Base-by-base conservation (phyloP, 1,139 yeast genomes). In the Citeromyces hawaiiensis region DNA sequence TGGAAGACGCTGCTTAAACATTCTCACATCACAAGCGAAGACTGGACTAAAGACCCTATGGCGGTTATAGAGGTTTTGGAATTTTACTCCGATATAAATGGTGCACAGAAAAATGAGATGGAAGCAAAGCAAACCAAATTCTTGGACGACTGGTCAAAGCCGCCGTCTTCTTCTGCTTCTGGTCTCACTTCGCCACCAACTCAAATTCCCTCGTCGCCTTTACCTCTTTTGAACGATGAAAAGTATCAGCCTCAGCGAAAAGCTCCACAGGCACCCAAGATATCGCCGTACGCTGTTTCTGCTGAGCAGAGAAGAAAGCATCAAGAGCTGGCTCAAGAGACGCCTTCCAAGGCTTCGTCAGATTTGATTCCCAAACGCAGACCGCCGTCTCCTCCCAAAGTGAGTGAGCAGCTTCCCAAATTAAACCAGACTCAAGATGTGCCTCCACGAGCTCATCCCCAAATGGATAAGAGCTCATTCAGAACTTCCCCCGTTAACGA, bases 11-110 rank as follows among this genome's bases (percentile, higher is more conserved):
- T 82, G 47, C 66, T 82, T 40, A 81, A 81, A 50, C 86, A 80
- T 52, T 80, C 88, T 9, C 76, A 82, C 52, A 81, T 82, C 48
- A 81, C 91, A 3, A 80, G 79, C 47, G 91, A 81, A 50, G 93
- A 82, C 59, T 78, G 86, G 81, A 77, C 81, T 43, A 80, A 78
- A 50, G 86, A 82, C 51, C 88, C 93, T 1, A 83, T 78, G 23
- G 93, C 93, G 0, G 91, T 72, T 35, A 87, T 91, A 48, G 96
- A 91, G 54, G 98, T 88, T 2, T 72, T 93, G 54, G 94, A 86
- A 50, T 91, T 93, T 3, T 56, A 56, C 37, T 47, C 55, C 15
- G 60, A 56, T 40, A 51, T 53, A 53, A 51, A 51, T 10, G 50
- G 52, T 36, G 16, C 15, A 31, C 29, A 36, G 37, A 39, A 37